Conservation (phyloP, 176 grass and related monocot species). For the Carex cristatella region DNA sequence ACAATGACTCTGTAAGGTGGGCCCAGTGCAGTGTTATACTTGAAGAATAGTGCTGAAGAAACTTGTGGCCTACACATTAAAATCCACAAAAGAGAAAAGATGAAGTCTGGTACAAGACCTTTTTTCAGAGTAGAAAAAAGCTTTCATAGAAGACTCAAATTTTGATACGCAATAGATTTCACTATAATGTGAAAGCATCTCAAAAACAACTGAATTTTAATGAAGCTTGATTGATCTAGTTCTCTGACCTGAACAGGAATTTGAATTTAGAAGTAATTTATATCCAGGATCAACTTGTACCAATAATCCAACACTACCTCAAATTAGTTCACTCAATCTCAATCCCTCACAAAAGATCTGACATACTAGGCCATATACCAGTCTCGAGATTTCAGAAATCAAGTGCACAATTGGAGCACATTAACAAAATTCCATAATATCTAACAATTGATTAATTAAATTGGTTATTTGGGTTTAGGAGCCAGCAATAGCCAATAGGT, state of each 20-base stretch:
- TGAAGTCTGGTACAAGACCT: background rate
- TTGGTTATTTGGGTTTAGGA: background rate
- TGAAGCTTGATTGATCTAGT: background rate
- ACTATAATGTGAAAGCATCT: background rate
- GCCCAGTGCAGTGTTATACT: conserved; percentile 77
- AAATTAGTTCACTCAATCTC: too few species aligned
- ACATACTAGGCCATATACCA: too few species aligned
- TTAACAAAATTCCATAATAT: background rate
- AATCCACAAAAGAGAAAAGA: background rate
- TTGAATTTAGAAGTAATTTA: background rate
- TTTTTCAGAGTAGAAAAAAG: background rate
- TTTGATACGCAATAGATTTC: background rate
- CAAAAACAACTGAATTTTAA: background rate
- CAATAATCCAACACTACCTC: too few species aligned
- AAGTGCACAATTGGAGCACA: background rate
- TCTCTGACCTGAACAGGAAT: background rate
- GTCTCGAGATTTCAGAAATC: too few species aligned
- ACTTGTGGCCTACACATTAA: conserved; percentile 36
- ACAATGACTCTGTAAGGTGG: conserved; percentile 92
- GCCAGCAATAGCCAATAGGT: background rate
- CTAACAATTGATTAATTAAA: background rate
- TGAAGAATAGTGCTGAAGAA: conserved; percentile 78
- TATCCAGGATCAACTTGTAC: too few species aligned
- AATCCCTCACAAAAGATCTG: too few species aligned
- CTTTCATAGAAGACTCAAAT: background rate